A percentile compares a stretch with the other conserved stretches of the same genome.
Conservation (phyloP, 2,329 filamentous ascomycete genomes). For the Aspergillus pseudoterreus region DNA sequence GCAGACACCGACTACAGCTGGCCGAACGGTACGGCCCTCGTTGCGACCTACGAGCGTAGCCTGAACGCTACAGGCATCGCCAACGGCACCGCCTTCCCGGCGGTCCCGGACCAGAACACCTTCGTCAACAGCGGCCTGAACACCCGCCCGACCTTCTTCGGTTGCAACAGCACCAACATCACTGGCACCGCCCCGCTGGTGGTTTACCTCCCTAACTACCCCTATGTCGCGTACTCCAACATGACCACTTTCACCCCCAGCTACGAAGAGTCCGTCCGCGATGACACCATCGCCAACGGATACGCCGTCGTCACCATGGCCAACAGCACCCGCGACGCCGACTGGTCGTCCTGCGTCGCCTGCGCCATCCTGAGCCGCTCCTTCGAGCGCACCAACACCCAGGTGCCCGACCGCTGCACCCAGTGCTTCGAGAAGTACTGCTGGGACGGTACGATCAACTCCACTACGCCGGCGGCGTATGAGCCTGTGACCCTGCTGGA, state of each 20-base stretch:
- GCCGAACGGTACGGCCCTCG: constrained; percentile 70
- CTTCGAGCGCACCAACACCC: constrained; percentile 64
- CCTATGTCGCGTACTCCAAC: constrained; percentile 73
- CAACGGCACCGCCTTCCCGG: constrained; percentile 66
- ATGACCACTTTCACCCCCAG: constrained; percentile 67
- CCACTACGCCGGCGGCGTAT: constrained; percentile 35
- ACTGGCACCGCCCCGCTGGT: constrained; percentile 60
- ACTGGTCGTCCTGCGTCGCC: constrained; percentile 77
- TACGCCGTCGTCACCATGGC: constrained; percentile 76
- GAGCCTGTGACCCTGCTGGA: constrained; percentile 32
- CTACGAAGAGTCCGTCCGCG: constrained; percentile 63
- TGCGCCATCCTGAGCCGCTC: constrained; percentile 77
- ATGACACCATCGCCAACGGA: constrained; percentile 81
- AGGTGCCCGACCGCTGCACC: constrained; percentile 64
- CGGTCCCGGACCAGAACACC: constrained; percentile 66
- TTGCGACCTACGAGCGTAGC: constrained; percentile 67
- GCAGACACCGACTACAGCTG: constrained; percentile 65
- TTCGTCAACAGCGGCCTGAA: constrained; percentile 73
- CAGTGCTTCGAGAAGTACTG: constrained; percentile 77
- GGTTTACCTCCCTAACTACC: constrained; percentile 85
- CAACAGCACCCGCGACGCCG: constrained; percentile 66
- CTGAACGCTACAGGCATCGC: constrained; percentile 48
- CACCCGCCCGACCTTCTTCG: constrained; percentile 70
- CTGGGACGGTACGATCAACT: constrained; percentile 71
- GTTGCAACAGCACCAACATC: constrained; percentile 63